These are phyloP conservation scores for Talaromyces thailandensis DNA, from an alignment of 495 filamentous ascomycete genomes.

Conservation along the genomic window DNA sequence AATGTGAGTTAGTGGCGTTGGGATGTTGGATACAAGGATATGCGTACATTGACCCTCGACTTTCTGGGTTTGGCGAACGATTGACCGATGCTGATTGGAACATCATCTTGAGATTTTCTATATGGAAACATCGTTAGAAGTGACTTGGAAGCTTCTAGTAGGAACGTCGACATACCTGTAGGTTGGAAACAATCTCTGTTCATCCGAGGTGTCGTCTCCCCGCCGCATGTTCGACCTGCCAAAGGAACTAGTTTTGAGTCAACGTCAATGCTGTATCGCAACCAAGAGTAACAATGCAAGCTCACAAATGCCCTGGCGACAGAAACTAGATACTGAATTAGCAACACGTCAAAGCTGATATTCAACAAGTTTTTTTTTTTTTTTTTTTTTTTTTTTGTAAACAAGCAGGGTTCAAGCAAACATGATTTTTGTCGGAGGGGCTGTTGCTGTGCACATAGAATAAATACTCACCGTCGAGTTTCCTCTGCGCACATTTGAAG, in stretches of 20 bases:
- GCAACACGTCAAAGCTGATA: not conserved
- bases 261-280: not conserved
- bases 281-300: not conserved
- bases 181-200: conserved; percentile 14
- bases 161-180: conserved; percentile 3
- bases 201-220: conserved; percentile 8
- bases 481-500: not conserved
- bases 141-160: not conserved
- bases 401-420: not conserved
- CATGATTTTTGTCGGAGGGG: not conserved
- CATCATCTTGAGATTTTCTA: conserved; percentile 12
- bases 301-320: not conserved
- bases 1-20: not conserved
- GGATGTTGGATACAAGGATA: not conserved
- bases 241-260: not conserved
- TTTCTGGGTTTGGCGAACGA: conserved; percentile 5
- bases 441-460: not conserved
- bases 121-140: not conserved
- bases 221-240: conserved; percentile 1
- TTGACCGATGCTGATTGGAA: conserved; percentile 15
- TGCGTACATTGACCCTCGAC: conserved; percentile 9
- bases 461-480: not conserved
- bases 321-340: not conserved
- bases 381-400: too few relatives aligned
- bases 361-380: not conserved